phyloP scores from a whole-genome alignment of 768 basidiomycete species.

The Hemileccinum impolitum region DNA sequence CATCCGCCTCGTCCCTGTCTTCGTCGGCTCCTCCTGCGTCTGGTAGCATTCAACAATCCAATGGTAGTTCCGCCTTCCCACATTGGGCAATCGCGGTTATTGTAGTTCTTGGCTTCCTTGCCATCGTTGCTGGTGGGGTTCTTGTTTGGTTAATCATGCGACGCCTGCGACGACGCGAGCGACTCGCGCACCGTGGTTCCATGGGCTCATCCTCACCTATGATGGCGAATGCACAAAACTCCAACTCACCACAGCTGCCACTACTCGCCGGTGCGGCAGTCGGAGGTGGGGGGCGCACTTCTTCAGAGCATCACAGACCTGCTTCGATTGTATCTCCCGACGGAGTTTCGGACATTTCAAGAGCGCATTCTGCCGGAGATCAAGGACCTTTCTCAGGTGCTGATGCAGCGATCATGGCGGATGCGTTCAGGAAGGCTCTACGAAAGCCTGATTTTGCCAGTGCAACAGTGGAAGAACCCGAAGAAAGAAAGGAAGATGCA shows the following conservation, averaged over 20 bases:
- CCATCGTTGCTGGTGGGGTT: conserved; percentile 65
- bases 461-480: conserved; percentile 58
- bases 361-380: conserved; percentile 56
- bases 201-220: conserved; percentile 82
- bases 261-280: conserved; percentile 37
- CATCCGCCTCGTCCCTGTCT: conserved; percentile 29
- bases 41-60: conserved; percentile 46
- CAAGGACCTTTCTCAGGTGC: conserved; percentile 74
- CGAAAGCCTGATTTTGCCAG: conserved; percentile 87
- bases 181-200: conserved; percentile 60
- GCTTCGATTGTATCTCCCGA: conserved; percentile 54
- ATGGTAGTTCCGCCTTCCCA: conserved; percentile 52
- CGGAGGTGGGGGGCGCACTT: conserved; percentile 32
- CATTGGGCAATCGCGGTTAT: conserved; percentile 93
- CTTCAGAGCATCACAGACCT: conserved; percentile 33
- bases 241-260: conserved; percentile 45
- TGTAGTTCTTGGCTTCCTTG: conserved; percentile 80
- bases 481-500: conserved; percentile 40
- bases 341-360: conserved; percentile 70
- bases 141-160: conserved; percentile 73
- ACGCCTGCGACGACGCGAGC: conserved; percentile 52
- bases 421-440: conserved; percentile 85
- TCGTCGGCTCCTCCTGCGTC: conserved; percentile 5
- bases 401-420: conserved; percentile 90
- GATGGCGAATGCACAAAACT: conserved; percentile 60